Evolutionary conservation across 75 land plant genomes (phyloP).

Genomic region (Cupressus sempervirens): DNA sequence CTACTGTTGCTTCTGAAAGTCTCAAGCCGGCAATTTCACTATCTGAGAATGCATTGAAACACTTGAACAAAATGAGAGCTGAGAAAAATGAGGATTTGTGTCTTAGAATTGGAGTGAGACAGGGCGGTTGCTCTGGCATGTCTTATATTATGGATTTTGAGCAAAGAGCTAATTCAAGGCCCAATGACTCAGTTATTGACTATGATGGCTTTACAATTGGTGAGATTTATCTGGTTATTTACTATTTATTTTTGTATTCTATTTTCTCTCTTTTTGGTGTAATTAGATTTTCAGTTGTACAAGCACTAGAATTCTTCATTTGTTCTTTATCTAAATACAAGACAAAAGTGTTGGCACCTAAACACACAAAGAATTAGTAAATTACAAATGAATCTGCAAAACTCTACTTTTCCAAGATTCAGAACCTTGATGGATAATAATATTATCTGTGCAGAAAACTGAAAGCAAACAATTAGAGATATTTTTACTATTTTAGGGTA

Average conservation of each 20-base stretch:
- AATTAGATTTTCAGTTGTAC: not conserved
- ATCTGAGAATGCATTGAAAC: conserved; percentile 76
- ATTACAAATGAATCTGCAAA: not conserved
- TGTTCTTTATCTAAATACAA: not conserved
- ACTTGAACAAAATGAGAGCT: conserved; percentile 73
- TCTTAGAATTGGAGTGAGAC: conserved; percentile 91
- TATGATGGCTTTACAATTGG: conserved; percentile 88
- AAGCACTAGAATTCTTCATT: not conserved
- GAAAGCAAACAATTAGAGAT: not conserved
- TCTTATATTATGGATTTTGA: conserved; percentile 78
- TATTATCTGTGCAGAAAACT: not conserved
- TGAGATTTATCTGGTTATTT: conserved; percentile 20
- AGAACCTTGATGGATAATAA: not conserved
- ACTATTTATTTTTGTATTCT: not conserved
- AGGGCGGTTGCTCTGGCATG: conserved; percentile 99
- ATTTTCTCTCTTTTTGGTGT: not conserved
- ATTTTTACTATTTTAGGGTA: not conserved
- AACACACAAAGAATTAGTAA: not conserved
- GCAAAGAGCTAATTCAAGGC: conserved; percentile 43
- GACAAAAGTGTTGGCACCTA: not conserved
- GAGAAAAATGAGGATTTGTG: conserved; percentile 73
- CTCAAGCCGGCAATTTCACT: conserved; percentile 72
- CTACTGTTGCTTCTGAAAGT: conserved; percentile 40
- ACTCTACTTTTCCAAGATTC: not conserved
- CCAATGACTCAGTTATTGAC: conserved; percentile 84